phyloP scores from a whole-genome alignment of 352 stramenopile species.

The Globisporangium barbulae region DNA sequence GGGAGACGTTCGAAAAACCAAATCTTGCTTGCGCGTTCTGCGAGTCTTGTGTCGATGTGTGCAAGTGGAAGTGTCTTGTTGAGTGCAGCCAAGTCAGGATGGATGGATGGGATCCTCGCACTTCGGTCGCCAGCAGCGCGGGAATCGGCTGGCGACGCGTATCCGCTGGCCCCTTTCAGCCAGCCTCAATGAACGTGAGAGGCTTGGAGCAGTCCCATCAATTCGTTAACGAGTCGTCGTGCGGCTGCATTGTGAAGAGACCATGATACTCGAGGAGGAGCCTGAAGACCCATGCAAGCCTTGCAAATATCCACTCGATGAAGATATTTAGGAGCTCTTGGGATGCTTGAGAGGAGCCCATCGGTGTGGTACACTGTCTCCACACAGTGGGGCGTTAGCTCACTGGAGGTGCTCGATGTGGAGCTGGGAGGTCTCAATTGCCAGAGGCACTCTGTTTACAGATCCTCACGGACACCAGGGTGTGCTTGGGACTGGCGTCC shows the following conservation, averaged over 20 bases:
- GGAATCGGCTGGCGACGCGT: conserved; percentile 7
- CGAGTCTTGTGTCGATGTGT: no score
- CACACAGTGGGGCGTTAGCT: background rate
- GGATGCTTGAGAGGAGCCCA: no score
- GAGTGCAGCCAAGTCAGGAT: conserved; percentile 2
- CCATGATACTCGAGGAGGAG: no score
- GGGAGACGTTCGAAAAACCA: no score
- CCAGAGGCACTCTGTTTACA: background rate
- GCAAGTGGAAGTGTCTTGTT: background rate
- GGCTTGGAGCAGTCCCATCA: background rate
- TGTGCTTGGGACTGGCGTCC: no score
- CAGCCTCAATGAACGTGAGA: background rate
- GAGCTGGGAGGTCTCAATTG: background rate
- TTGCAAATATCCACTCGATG: no score
- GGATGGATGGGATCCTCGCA: background rate
- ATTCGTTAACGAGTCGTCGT: background rate
- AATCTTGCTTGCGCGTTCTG: no score
- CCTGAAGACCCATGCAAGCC: no score
- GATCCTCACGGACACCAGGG: background rate
- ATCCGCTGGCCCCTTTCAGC: background rate
- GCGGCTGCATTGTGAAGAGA: background rate
- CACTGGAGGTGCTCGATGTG: background rate
- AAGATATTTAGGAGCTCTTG: no score
- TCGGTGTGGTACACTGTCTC: background rate
- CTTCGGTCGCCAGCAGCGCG: conserved; percentile 10